These are phyloP conservation scores for Astragalus membranaceus DNA, from an alignment of 306 rosid species.

Conservation along the genomic window DNA sequence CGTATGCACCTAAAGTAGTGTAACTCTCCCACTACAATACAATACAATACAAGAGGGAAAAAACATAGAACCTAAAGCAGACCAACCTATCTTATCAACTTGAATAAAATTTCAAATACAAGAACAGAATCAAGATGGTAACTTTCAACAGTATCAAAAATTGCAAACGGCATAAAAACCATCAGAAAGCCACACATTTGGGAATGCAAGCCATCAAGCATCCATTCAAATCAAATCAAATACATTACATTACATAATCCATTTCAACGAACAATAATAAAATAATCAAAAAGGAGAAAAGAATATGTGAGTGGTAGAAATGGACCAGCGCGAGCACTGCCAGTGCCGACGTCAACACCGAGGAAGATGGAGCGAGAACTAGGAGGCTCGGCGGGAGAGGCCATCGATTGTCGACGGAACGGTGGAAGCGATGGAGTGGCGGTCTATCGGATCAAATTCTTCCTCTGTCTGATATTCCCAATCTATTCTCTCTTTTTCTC, in stretches of 20 bases:
- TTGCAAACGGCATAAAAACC: not conserved
- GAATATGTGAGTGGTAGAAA: not conserved
- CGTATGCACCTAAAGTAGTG: too few species aligned
- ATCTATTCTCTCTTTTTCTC: not conserved
- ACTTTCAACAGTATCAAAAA: not conserved
- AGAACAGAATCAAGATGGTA: not conserved
- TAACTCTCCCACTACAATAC: not conserved
- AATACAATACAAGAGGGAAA: not conserved
- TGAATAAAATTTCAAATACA: not conserved
- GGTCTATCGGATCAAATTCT: constrained; percentile 23
- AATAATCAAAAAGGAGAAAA: not conserved
- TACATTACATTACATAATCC: not conserved
- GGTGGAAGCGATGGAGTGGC: constrained; percentile 25
- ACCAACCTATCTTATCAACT: not conserved
- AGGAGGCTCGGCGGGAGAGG: constrained; percentile 16
- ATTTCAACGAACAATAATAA: not conserved
- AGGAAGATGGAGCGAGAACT: constrained; percentile 59
- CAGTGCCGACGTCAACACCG: constrained; percentile 94
- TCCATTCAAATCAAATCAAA: not conserved
- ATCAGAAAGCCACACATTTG: not conserved
- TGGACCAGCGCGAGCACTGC: constrained; percentile 93
- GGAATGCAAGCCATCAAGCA: not conserved
- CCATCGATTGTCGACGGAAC: constrained; percentile 39
- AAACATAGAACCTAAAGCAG: not conserved
- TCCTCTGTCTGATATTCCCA: constrained; percentile 25